Evolutionary conservation across 768 basidiomycete species (phyloP).

Genomic region (Macrolepiota fuliginosa): DNA sequence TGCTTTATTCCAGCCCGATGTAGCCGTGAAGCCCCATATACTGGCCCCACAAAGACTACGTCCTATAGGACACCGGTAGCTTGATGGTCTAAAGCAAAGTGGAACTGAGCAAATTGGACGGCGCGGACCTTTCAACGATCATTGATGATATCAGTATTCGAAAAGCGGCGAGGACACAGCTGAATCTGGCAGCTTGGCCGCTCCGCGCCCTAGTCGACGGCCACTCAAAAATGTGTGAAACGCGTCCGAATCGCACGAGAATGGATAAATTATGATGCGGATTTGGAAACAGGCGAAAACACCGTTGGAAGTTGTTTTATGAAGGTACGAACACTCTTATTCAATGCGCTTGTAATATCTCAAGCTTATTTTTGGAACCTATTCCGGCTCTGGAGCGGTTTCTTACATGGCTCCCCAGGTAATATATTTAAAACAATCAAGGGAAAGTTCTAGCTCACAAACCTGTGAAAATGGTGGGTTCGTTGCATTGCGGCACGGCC

Average conservation of each 20-base stretch:
- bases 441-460: background rate
- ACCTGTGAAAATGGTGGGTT: no score
- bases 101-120: slow-evolving; percentile 26
- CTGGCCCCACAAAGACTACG: background rate
- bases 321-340: slow-evolving; percentile 10
- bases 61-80: background rate
- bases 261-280: slow-evolving; percentile 28
- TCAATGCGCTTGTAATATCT: background rate
- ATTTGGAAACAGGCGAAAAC: slow-evolving; percentile 15
- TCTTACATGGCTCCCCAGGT: background rate
- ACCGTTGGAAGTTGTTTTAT: slow-evolving; percentile 10
- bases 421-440: background rate
- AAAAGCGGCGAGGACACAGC: slow-evolving; percentile 7
- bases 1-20: background rate
- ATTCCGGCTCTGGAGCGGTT: background rate
- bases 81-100: slow-evolving; percentile 6
- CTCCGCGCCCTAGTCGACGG: slow-evolving; percentile 11
- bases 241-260: slow-evolving; percentile 21
- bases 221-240: slow-evolving; percentile 10
- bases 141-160: slow-evolving; percentile 4
- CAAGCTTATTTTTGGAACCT: background rate
- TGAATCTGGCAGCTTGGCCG: slow-evolving; percentile 7
- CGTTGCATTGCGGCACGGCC: background rate
- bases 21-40: no score
- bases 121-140: slow-evolving; percentile 19